A percentile compares a stretch with the other conserved stretches of the same genome.
Conservation (phyloP, 2,329 filamentous ascomycete species). For the Aspergillus arachidicola region DNA sequence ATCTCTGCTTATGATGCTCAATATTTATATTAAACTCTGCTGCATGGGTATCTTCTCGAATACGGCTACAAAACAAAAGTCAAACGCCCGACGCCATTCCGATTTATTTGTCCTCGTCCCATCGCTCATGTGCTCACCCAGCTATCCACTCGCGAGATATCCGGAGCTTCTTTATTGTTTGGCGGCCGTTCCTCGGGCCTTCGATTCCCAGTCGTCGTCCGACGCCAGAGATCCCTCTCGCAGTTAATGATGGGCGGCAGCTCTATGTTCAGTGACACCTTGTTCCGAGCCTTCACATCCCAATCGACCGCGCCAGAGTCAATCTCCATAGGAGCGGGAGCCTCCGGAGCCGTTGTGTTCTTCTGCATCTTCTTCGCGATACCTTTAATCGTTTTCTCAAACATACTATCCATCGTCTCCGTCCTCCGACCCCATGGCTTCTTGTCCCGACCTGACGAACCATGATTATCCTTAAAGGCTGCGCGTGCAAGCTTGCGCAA, state of each 20-base stretch:
- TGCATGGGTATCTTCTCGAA: constrained; percentile 39
- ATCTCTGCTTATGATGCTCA: constrained; percentile 10
- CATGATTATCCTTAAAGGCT: constrained; percentile 45
- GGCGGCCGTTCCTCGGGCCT: constrained; percentile 37
- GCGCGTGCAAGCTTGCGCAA: constrained; percentile 62
- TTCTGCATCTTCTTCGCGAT: constrained; percentile 45
- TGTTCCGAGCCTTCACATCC: constrained; percentile 29
- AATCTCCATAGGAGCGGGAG: constrained; percentile 35
- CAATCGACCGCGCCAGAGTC: constrained; percentile 30
- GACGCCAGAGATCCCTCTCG: constrained; percentile 60
- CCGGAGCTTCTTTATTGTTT: constrained; percentile 26
- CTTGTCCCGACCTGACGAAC: constrained; percentile 45
- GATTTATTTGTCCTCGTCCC: constrained; percentile 6
- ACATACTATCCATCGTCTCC: constrained; percentile 53
- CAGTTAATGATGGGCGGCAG: constrained; percentile 61
- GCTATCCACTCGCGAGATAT: constrained; percentile 27
- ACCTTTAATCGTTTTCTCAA: constrained; percentile 59
- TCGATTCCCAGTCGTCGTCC: constrained; percentile 42
- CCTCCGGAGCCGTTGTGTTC: constrained; percentile 27
- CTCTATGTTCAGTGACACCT: constrained; percentile 39
- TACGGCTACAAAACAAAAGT: constrained; percentile 23
- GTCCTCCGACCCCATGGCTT: constrained; percentile 40
- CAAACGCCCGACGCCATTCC: constrained; percentile 21
- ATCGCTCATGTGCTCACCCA: constrained; percentile 25
- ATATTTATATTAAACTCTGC: constrained; percentile 18